Conservation (phyloP, 2,329 filamentous ascomycete genomes). For the Hypoxylon sp. region DNA sequence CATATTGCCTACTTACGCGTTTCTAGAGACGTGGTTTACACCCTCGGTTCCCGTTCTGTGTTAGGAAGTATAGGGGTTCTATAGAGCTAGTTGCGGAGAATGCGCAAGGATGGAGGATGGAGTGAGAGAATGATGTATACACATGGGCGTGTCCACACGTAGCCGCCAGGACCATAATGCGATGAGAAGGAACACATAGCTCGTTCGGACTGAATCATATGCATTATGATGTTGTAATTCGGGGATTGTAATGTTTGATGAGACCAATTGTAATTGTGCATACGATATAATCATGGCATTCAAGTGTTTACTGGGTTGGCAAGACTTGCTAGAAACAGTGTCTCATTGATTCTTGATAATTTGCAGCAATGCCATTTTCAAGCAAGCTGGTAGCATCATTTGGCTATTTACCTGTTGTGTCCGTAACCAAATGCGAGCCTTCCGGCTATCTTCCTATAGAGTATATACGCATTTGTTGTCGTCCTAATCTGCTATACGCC, state of each 20-base stretch:
- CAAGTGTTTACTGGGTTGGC: not conserved
- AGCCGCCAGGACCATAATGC: constrained; percentile 40
- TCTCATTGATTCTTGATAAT: not conserved
- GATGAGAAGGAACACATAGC: constrained; percentile 34
- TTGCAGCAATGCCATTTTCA: not conserved
- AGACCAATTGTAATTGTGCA: not conserved
- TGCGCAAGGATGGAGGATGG: constrained; percentile 1
- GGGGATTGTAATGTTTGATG: not conserved
- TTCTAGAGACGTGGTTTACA: constrained; percentile 17
- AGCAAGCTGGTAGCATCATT: not conserved
- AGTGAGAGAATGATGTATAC: constrained; percentile 25
- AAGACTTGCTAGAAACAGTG: not conserved
- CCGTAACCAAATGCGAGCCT: not conserved
- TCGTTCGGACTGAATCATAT: not conserved
- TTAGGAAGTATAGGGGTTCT: constrained; percentile 30
- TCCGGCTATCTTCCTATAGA: not conserved
- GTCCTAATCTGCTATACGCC: not conserved
- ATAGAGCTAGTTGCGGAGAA: constrained; percentile 24
- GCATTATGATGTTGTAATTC: constrained; percentile 1
- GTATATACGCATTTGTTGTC: not conserved
- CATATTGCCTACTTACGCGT: constrained; percentile 17
- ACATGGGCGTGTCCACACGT: constrained; percentile 29
- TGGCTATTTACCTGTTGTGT: not conserved
- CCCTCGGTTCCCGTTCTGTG: not conserved
- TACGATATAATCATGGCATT: not conserved